Conservation (phyloP, 805 yeast genomes). For the Ogataea nitratoaversa region DNA sequence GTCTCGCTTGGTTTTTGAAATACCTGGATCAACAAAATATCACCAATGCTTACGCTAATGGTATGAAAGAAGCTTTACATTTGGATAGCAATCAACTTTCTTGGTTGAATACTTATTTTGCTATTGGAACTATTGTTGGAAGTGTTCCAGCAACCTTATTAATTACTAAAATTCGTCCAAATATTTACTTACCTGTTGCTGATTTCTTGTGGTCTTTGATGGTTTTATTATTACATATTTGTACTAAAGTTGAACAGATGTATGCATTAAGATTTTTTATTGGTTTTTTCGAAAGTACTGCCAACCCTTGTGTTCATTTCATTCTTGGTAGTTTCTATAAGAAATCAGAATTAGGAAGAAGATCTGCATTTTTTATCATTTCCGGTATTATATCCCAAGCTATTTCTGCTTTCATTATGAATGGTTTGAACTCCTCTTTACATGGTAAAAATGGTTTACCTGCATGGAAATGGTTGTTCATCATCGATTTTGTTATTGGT, state of each 20-base stretch:
- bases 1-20: conserved; percentile 42
- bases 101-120: conserved; percentile 24
- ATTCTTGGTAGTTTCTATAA: conserved; percentile 21
- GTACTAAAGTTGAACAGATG: conserved; percentile 42
- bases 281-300: conserved; percentile 57
- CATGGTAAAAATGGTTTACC: conserved; percentile 16
- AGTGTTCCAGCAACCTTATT: conserved; percentile 56
- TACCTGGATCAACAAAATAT: conserved; percentile 56
- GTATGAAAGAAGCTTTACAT: conserved; percentile 49
- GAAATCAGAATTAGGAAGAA: conserved; percentile 12
- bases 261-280: conserved; percentile 57
- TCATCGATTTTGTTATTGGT: conserved; percentile 43
- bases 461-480: conserved; percentile 54
- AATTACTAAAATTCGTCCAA: conserved; percentile 44
- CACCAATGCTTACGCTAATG: conserved; percentile 60
- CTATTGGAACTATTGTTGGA: conserved; percentile 53
- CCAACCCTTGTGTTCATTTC: conserved; percentile 58
- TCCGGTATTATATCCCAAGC: conserved; percentile 41
- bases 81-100: conserved; percentile 21
- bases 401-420: conserved; percentile 51
- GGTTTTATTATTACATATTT: conserved; percentile 35
- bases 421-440: conserved; percentile 28
- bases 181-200: conserved; percentile 44
- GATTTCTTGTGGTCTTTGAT: conserved; percentile 42
- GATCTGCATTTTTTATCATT: conserved; percentile 19